These are phyloP conservation scores for Cercophora sp. DNA, from an alignment of 495 filamentous ascomycete species.

Conservation along the genomic window DNA sequence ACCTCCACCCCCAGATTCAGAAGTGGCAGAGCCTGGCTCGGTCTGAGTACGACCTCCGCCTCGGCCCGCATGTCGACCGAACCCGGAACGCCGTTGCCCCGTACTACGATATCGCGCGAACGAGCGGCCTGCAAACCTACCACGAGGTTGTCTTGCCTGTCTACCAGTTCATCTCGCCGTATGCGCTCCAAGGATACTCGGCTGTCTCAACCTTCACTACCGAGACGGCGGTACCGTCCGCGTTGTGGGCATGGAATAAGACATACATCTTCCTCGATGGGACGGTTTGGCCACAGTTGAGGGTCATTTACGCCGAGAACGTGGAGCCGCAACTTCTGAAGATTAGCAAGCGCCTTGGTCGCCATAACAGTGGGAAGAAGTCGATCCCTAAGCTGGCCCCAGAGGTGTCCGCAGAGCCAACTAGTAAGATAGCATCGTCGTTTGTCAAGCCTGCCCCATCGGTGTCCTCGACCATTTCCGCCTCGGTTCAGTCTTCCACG, in stretches of 20 bases:
- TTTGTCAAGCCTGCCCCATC: constrained; percentile 39
- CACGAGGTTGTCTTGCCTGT: constrained; percentile 70
- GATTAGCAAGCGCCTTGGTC: constrained; percentile 83
- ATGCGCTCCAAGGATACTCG: constrained; percentile 64
- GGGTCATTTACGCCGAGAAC: constrained; percentile 78
- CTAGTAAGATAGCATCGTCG: constrained; percentile 21
- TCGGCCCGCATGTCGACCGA: constrained; percentile 71
- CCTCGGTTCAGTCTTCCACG: constrained; percentile 4
- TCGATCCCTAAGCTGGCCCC: constrained; percentile 19
- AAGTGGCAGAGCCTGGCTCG: constrained; percentile 55
- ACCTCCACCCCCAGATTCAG: constrained; percentile 67
- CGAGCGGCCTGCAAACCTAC: constrained; percentile 60
- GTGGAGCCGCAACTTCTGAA: constrained; percentile 93
- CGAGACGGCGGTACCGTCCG: constrained; percentile 69
- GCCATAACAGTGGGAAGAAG: constrained; percentile 52
- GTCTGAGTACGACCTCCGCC: constrained; percentile 60
- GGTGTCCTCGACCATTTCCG: background rate
- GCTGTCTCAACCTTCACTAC: constrained; percentile 61
- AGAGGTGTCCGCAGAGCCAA: constrained; percentile 22
- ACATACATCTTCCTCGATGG: constrained; percentile 64
- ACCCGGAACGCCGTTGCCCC: constrained; percentile 55
- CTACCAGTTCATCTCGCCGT: constrained; percentile 67
- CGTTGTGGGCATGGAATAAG: constrained; percentile 63
- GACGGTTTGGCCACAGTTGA: constrained; percentile 73
- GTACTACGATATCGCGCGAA: constrained; percentile 63